Base-by-base conservation (phyloP, 148 eudicot genomes). In the Fallopia convolvulus region DNA sequence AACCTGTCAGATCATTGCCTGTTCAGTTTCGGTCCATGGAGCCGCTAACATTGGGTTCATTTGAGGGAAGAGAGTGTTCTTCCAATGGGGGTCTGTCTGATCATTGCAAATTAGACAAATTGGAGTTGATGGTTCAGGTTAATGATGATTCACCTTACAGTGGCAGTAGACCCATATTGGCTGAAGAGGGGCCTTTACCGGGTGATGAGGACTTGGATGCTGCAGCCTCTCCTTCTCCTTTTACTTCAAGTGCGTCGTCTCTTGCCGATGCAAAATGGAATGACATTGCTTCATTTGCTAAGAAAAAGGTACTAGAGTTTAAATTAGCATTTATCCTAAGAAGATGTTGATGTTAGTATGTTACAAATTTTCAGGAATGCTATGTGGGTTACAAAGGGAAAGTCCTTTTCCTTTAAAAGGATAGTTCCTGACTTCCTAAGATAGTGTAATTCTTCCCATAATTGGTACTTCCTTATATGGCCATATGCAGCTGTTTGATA, bases 1-100 rank as follows among this genome's bases (percentile, higher is more conserved):
- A 89, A 52, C 80, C 92, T 6, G 90, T 92, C 65, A 88, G 89
- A 76, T 94, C 99, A 0, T 78, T 92, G 91, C 96, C 99, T 4
- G 91, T 79, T 17, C 87, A 86, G 39, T 87, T 87, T 42, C 78
- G 88, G 70, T 61, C 84, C 41, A 80, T 83, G 88, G 92, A 86
- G 81, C 71, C 78, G 2, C 77, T 65, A 5, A 41, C n/a, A 40
- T 72, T 70, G 53, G 70, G 5, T 76, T 63, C 82, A 61, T 78
- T 68, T 50, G 81, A 70, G 50, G 80, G 61, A 32, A 20, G 49
- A 30, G 79, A 76, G 39, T 17, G 71, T 46, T 77, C 78, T 14
- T 63, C 70, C 41, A 80, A 78, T 81, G 86, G 72, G 15, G 72
- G 75, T 50, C 63, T 81, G 56, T 36, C 78, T 72, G 80, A 60